Base-by-base conservation (phyloP, 106 monocot species). In the Allium fistulosum region DNA sequence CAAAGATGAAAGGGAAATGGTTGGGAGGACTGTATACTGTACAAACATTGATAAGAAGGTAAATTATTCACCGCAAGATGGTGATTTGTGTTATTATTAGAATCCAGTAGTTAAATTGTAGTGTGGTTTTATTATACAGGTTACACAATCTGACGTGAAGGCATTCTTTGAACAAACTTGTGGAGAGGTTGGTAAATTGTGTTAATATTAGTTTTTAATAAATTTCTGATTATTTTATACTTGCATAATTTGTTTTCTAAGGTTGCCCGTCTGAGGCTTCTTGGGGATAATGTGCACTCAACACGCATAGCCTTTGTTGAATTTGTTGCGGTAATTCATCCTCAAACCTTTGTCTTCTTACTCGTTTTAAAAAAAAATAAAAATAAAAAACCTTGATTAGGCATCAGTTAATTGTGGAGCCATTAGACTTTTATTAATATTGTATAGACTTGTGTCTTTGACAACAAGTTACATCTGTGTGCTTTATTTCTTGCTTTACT, bases 21-120 rank as follows among this genome's bases (percentile, higher is more conserved):
- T 76, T 67, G 75, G 69, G 18, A 82, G 88, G 70, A 89, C 88
- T 57, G 77, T 89, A 11, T 89, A 85, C 62, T 85, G 88, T 75
- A 85, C 82, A 59, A 89, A 89, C 65, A 85, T 89, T 74, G 88
- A 89, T 72, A 85, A 77, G 71, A 81, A 82, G 88, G 88, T 89
- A 72, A 8, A 45, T 7, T 9, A 16, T 26, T 53, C 28, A 26
- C 26, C 17, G 18, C 27, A 26, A n/a, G 6, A 63, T 63, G 28
- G 13, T 64, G 11, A 8, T 15, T 13, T 64, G 17, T 16, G 45
- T 7, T 16, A 17, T 48, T 14, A 64, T 64, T 64, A 10, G 49
- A 64, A n/a, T 17, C 14, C 17, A 13, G 64, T 64, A 17, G 48
- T 16, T 64, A 48, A 17, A 49, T 49, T 9, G 17, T 16, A 48